Percentiles rank a stretch among this genome's conserved stretches.
phyloP scores from a whole-genome alignment of 176 grass and related monocot genomes.

The Alopecurus myosuroides region DNA sequence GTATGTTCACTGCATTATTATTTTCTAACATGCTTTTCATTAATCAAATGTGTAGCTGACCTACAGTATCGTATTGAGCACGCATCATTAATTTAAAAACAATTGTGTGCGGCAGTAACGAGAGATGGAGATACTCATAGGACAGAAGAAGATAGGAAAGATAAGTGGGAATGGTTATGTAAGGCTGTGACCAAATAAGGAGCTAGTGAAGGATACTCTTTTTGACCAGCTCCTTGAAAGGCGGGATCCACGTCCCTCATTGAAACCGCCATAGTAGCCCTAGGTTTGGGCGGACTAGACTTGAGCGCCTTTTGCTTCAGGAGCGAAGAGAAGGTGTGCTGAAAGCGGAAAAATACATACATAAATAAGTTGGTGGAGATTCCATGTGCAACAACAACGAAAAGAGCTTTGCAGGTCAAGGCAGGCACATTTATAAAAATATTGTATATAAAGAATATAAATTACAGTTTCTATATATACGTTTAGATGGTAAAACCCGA shows the following conservation, averaged over 20 bases:
- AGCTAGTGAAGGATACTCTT: slow-evolving; percentile 75
- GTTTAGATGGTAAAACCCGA: slow-evolving; percentile 5
- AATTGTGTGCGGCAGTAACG: background rate
- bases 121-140: background rate
- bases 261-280: slow-evolving; percentile 73
- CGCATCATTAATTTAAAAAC: background rate
- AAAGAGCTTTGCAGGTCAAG: background rate
- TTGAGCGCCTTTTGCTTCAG: slow-evolving; percentile 68
- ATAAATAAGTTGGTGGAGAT: background rate
- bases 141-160: background rate
- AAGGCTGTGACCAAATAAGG: slow-evolving; percentile 8
- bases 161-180: slow-evolving; percentile 15
- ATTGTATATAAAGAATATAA: background rate
- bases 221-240: slow-evolving; percentile 87
- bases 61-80: background rate
- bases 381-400: slow-evolving; percentile 16
- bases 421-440: background rate
- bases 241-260: slow-evolving; percentile 84
- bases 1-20: background rate
- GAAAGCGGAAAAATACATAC: slow-evolving; percentile 14
- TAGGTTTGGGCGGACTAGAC: slow-evolving; percentile 46
- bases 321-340: slow-evolving; percentile 74
- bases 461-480: background rate
- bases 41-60: slow-evolving; percentile 1
- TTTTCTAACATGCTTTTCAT: background rate